A percentile compares a stretch with the other conserved stretches of the same genome.
Conservation (phyloP, 1,139 yeast species). For the Casaregolazyma suthepensis region DNA sequence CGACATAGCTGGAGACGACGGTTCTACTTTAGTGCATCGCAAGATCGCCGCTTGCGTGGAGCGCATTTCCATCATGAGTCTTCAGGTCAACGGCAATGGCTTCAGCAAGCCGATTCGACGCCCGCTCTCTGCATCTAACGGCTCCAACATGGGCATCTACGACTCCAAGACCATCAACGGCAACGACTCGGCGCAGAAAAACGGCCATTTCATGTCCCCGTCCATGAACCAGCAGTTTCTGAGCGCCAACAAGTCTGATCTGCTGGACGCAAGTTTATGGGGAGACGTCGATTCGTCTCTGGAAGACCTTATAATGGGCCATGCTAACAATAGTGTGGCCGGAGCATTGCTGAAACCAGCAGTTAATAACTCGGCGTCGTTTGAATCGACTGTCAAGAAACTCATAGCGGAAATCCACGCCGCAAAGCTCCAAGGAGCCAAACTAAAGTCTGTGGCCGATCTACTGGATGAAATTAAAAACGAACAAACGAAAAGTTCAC, state of each 20-base stretch:
- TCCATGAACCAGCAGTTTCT: background rate
- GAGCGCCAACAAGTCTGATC: slow-evolving; percentile 6
- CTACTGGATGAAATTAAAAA: slow-evolving; percentile 30
- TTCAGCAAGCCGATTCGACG: background rate
- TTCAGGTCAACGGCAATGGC: slow-evolving; percentile 20
- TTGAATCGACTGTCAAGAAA: slow-evolving; percentile 44
- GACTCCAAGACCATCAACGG: background rate
- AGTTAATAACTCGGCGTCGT: slow-evolving; percentile 47
- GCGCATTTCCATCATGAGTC: slow-evolving; percentile 56
- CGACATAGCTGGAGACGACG: slow-evolving; percentile 67
- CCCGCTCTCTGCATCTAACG: background rate
- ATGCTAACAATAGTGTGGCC: slow-evolving; percentile 48
- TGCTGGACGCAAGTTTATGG: slow-evolving; percentile 71
- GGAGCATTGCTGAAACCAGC: slow-evolving; percentile 63
- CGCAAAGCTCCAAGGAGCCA: slow-evolving; percentile 41
- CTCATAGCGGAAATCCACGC: slow-evolving; percentile 44
- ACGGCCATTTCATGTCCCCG: background rate
- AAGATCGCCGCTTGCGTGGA: slow-evolving; percentile 80
- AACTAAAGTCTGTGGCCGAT: slow-evolving; percentile 39
- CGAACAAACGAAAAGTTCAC: slow-evolving; percentile 19
- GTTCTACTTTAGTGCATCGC: slow-evolving; percentile 56
- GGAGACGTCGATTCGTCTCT: slow-evolving; percentile 64
- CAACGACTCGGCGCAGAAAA: background rate
- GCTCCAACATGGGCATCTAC: background rate
- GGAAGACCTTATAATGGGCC: slow-evolving; percentile 56